Evolutionary conservation across 1,284 basidiomycete genomes (phyloP).

Genomic region (Abortiporus biennis): DNA sequence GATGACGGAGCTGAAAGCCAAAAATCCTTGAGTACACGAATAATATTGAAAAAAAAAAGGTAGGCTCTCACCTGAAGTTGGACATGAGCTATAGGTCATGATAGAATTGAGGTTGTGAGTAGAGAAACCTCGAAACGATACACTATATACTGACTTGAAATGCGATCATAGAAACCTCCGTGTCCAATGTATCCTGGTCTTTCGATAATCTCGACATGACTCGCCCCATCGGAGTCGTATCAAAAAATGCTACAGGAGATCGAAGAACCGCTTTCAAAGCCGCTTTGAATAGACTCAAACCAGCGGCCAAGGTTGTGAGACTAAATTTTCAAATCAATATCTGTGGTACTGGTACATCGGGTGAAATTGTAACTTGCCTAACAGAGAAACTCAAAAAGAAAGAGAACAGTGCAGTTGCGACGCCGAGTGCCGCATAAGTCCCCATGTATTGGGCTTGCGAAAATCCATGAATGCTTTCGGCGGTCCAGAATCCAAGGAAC

Average conservation of each 20-base stretch:
- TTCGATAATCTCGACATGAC: slow-evolving; percentile 56
- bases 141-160: slow-evolving; percentile 22
- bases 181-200: slow-evolving; percentile 56
- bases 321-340: slow-evolving; percentile 28
- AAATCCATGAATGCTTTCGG: slow-evolving; percentile 36
- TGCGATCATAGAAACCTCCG: slow-evolving; percentile 35
- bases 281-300: slow-evolving; percentile 53
- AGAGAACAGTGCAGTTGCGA: slow-evolving; percentile 47
- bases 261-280: slow-evolving; percentile 51
- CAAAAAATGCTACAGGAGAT: slow-evolving; percentile 72
- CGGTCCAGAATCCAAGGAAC: slow-evolving; percentile 36
- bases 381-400: slow-evolving; percentile 51
- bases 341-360: slow-evolving; percentile 14
- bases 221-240: slow-evolving; percentile 45
- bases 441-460: slow-evolving; percentile 59
- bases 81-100: background rate
- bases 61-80: background rate
- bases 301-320: slow-evolving; percentile 50
- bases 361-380: slow-evolving; percentile 28
- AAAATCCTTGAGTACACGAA: too few relatives aligned
- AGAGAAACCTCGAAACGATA: too few relatives aligned
- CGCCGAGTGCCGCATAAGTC: slow-evolving; percentile 60
- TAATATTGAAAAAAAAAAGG: background rate
- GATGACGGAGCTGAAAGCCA: slow-evolving; percentile 33
- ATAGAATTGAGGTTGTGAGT: too few relatives aligned